These are phyloP conservation scores for Metroxylon sagu DNA, from an alignment of 176 grass and related monocot species.

Conservation along the genomic window DNA sequence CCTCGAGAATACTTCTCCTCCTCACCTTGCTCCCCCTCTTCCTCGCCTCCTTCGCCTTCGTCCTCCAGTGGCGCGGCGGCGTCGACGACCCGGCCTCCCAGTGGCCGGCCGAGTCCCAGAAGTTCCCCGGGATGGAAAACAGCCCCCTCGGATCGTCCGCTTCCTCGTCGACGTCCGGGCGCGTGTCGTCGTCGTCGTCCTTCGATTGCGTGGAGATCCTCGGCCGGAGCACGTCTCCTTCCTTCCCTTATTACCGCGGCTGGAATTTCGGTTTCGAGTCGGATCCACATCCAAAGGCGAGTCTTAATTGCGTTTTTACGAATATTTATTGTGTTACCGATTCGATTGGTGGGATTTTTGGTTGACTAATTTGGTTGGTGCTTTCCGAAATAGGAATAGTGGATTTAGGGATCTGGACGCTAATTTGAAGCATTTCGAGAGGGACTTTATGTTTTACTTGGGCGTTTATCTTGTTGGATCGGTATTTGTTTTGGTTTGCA, in stretches of 20 bases:
- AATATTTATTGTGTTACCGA: too few species aligned
- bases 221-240: conserved; percentile 23
- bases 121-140: conserved; percentile 55
- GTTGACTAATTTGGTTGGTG: too few species aligned
- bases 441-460: too few species aligned
- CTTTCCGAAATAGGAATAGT: too few species aligned
- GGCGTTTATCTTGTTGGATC: too few species aligned
- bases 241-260: conserved; percentile 67
- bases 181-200: conserved; percentile 1
- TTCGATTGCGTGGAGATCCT: conserved; percentile 34
- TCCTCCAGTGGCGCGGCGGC: conserved; percentile 82
- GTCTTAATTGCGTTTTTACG: not conserved
- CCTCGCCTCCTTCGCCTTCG: conserved; percentile 60
- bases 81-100: conserved; percentile 53
- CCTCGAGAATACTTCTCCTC: conserved; percentile 40
- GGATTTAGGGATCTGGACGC: too few species aligned
- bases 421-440: too few species aligned
- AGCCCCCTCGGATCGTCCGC: conserved; percentile 23
- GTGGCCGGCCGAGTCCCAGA: conserved; percentile 37
- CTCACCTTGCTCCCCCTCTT: conserved; percentile 57
- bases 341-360: too few species aligned
- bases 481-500: too few species aligned
- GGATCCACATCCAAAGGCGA: conserved; percentile 64
- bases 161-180: conserved; percentile 12
- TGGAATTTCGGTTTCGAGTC: conserved; percentile 62